Percentiles rank a stretch among this genome's conserved stretches.
These are phyloP conservation scores for Yamadazyma diddensiae DNA, from an alignment of 1,139 yeast species.

Conservation along the genomic window DNA sequence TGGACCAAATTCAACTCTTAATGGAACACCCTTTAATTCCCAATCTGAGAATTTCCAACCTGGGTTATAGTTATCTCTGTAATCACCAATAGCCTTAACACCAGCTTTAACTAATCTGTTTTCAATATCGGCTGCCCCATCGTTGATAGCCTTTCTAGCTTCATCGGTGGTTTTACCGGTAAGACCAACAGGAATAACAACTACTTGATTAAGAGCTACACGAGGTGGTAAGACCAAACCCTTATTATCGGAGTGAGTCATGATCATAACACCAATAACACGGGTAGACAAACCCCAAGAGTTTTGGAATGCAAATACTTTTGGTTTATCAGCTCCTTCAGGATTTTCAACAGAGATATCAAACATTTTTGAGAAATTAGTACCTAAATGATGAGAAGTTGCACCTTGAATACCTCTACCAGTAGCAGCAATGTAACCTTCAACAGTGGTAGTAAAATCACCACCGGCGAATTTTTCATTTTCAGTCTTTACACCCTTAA, in stretches of 20 bases:
- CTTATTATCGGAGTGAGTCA: slow-evolving; percentile 98
- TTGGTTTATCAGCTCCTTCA: slow-evolving; percentile 81
- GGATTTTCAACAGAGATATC: slow-evolving; percentile 95
- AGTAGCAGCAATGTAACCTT: slow-evolving; percentile 96
- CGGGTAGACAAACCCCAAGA: slow-evolving; percentile 99
- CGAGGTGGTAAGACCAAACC: slow-evolving; percentile 98
- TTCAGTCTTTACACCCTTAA: slow-evolving; percentile 93
- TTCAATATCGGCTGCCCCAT: slow-evolving; percentile 70
- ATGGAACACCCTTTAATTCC: slow-evolving; percentile 94
- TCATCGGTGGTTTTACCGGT: slow-evolving; percentile 83
- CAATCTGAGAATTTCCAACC: slow-evolving; percentile 99
- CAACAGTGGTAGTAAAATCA: slow-evolving; percentile 89
- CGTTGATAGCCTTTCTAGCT: slow-evolving; percentile 63
- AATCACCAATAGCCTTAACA: slow-evolving; percentile 79
- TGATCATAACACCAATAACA: slow-evolving; percentile 98
- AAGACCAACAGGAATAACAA: slow-evolving; percentile 91
- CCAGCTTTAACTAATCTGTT: slow-evolving; percentile 51
- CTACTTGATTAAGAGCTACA: slow-evolving; percentile 89
- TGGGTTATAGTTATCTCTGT: slow-evolving; percentile 91
- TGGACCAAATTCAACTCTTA: slow-evolving; percentile 95
- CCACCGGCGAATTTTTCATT: slow-evolving; percentile 99
- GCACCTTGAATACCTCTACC: slow-evolving; percentile 99
- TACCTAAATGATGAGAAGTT: slow-evolving; percentile 96
- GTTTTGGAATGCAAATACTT: slow-evolving; percentile 89
- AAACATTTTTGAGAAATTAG: slow-evolving; percentile 98